Conservation (phyloP, 805 yeast species). For the Yarrowia sp. region DNA sequence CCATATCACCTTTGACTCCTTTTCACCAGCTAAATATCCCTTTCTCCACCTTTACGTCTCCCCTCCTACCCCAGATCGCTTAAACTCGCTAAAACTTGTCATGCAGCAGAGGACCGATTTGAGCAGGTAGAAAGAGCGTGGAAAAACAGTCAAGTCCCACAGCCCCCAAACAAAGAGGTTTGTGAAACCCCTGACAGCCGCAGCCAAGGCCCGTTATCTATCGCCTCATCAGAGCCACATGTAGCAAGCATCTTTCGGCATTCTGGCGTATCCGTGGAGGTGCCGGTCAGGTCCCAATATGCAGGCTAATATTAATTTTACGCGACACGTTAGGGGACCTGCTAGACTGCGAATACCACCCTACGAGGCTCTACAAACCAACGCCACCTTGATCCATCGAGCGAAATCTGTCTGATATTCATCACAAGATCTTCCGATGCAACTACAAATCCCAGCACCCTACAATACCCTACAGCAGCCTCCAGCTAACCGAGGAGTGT, state of each 20-base stretch:
- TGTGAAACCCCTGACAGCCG: neutral
- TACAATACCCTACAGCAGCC: conserved; percentile 16
- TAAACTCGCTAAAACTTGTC: neutral
- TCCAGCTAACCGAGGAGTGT: conserved; percentile 24
- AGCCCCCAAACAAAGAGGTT: neutral
- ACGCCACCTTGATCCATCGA: neutral
- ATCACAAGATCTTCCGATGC: neutral
- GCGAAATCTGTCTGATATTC: too few relatives aligned
- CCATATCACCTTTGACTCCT: too few relatives aligned
- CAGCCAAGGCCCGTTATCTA: neutral
- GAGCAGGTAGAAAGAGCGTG: neutral
- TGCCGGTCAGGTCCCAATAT: conserved; percentile 1
- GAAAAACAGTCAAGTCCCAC: neutral
- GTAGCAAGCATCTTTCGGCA: conserved; percentile 1
- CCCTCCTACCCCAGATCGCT: neutral
- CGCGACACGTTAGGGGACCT: conserved; percentile 4
- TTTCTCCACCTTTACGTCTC: too few relatives aligned
- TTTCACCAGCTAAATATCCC: too few relatives aligned
- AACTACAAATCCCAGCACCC: conserved; percentile 10
- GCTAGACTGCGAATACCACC: too few relatives aligned
- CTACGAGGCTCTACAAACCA: neutral
- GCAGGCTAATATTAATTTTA: conserved; percentile 20
- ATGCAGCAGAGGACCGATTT: neutral
- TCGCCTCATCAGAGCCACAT: conserved; percentile 11
- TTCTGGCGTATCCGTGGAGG: too few relatives aligned